A percentile compares a stretch with the other conserved stretches of the same genome.
Evolutionary conservation across 2,329 filamentous ascomycete genomes (phyloP).

Genomic region (Zymoseptoria brevis): DNA sequence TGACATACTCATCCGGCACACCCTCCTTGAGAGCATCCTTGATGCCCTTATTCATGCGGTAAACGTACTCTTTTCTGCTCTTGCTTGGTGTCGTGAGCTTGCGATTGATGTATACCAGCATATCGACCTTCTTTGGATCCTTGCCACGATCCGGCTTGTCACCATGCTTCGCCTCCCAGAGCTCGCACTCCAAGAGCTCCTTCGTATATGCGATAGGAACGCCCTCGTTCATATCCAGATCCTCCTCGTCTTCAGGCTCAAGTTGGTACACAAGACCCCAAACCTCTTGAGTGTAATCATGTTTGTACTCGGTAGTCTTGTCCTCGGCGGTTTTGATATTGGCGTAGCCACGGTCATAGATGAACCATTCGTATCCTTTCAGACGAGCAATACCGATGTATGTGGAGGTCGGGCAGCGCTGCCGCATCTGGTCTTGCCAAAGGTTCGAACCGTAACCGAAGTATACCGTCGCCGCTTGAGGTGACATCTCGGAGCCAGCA

Average conservation of each 20-base stretch:
- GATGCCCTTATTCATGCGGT: slow-evolving; percentile 57
- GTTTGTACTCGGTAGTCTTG: background rate
- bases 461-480: slow-evolving; percentile 9
- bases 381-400: slow-evolving; percentile 53
- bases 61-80: slow-evolving; percentile 52
- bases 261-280: slow-evolving; percentile 53
- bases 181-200: slow-evolving; percentile 37
- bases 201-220: slow-evolving; percentile 57
- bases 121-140: slow-evolving; percentile 23
- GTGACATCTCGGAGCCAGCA: background rate
- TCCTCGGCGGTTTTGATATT: slow-evolving; percentile 42
- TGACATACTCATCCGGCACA: slow-evolving; percentile 49
- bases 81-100: slow-evolving; percentile 31
- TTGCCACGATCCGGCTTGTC: slow-evolving; percentile 19
- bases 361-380: slow-evolving; percentile 54
- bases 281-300: slow-evolving; percentile 35
- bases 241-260: slow-evolving; percentile 41
- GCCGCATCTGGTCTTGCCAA: slow-evolving; percentile 56
- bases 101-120: slow-evolving; percentile 55
- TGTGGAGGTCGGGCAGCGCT: slow-evolving; percentile 50
- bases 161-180: slow-evolving; percentile 31
- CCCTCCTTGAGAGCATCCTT: slow-evolving; percentile 49
- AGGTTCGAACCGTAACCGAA: slow-evolving; percentile 68
- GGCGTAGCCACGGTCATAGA: slow-evolving; percentile 59
- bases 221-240: slow-evolving; percentile 53